A percentile compares a stretch with the other conserved stretches of the same genome.
Conservation (phyloP, 2,329 filamentous ascomycete genomes). For the Sphaerulina populicola region DNA sequence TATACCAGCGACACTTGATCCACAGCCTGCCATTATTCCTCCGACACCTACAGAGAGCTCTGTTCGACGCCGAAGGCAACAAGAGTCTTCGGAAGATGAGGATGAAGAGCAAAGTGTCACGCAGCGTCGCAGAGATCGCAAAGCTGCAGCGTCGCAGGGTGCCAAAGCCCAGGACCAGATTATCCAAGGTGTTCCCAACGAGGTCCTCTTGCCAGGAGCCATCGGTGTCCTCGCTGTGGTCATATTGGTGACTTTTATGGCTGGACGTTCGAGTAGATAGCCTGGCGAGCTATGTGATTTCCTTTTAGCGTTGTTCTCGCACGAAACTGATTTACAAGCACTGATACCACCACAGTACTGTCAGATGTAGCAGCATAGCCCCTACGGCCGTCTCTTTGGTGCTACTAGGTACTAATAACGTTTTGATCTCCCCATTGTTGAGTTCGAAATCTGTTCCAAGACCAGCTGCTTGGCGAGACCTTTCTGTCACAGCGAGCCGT, state of each 20-base stretch:
- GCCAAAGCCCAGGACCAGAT: conserved; percentile 61
- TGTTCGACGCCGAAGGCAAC: conserved; percentile 41
- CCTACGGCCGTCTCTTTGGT: not conserved
- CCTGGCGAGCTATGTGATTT: conserved; percentile 1
- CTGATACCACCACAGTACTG: conserved; percentile 13
- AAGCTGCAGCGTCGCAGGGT: conserved; percentile 35
- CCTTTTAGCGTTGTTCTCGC: conserved; percentile 5
- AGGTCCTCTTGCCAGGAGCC: conserved; percentile 82
- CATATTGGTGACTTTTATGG: conserved; percentile 85
- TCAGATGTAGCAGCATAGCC: conserved; percentile 4
- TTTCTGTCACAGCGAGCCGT: not conserved
- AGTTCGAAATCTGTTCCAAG: not conserved
- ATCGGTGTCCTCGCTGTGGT: conserved; percentile 93
- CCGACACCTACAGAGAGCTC: conserved; percentile 47
- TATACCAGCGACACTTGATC: conserved; percentile 55
- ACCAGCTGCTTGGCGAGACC: not conserved
- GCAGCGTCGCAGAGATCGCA: conserved; percentile 27
- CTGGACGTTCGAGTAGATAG: conserved; percentile 39
- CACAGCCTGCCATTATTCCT: conserved; percentile 45
- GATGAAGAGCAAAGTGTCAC: conserved; percentile 39
- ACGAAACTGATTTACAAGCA: conserved; percentile 5
- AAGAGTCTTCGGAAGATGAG: conserved; percentile 50
- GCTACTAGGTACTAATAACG: not conserved
- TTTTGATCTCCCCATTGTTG: not conserved
- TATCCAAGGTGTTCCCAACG: conserved; percentile 86